A percentile compares a stretch with the other conserved stretches of the same genome.
Evolutionary conservation across 1,139 yeast species (phyloP).

Genomic region (Hyphopichia pseudoburtonii): DNA sequence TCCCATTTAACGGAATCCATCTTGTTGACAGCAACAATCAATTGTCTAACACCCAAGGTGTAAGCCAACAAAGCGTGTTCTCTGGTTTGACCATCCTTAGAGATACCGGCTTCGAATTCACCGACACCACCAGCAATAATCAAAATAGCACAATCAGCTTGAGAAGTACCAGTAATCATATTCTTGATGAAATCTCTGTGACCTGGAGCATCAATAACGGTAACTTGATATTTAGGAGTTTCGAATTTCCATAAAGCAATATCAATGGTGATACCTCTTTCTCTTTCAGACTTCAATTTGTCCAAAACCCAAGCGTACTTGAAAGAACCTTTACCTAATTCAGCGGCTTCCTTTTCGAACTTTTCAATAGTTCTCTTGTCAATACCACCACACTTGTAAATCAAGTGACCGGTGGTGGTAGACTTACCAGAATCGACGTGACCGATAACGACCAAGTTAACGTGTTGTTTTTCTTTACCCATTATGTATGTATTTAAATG

Average conservation of each 20-base stretch:
- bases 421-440: constrained; percentile 99
- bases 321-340: constrained; percentile 97
- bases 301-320: constrained; percentile 98
- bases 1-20: constrained; percentile 91
- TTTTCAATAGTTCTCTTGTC: constrained; percentile 98
- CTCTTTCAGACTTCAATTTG: constrained; percentile 95
- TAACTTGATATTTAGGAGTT: constrained; percentile 91
- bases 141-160: constrained; percentile 90
- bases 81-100: constrained; percentile 92
- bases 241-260: constrained; percentile 95
- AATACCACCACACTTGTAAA: constrained; percentile 90
- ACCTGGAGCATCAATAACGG: constrained; percentile 95
- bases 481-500: constrained; percentile 50
- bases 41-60: constrained; percentile 88
- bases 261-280: constrained; percentile 96
- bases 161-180: constrained; percentile 92
- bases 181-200: constrained; percentile 97
- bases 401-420: constrained; percentile 98
- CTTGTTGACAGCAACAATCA: constrained; percentile 90
- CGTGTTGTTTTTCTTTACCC: constrained; percentile 97
- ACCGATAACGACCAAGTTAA: constrained; percentile 99
- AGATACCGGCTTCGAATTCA: constrained; percentile 95
- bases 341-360: constrained; percentile 99
- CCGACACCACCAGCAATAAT: constrained; percentile 91
- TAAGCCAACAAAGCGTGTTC: constrained; percentile 89